Base-by-base conservation (phyloP, 1,284 basidiomycete genomes). In the Ustilago crameri region DNA sequence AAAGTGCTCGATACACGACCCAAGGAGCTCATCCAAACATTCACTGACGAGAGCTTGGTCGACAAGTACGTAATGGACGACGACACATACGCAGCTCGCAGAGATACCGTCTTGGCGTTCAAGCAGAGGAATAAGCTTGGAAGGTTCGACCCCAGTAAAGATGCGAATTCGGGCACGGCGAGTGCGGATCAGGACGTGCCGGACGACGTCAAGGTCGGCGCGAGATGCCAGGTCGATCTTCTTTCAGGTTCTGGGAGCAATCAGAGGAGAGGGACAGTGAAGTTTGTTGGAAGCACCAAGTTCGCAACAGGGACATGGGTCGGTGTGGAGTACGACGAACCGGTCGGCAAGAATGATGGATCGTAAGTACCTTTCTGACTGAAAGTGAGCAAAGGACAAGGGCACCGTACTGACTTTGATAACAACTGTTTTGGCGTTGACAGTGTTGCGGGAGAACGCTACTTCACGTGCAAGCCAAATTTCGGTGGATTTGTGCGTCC, bases 251-350 rank as follows among this genome's bases (percentile, higher is more conserved):
- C 59, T 0, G 74, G 65, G 12, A 38, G 38, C n/a, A 74, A 71
- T 17, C 54, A 87, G 53, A 90, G 93, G 75, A 87, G 93, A 24
- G 95, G 95, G 0, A 90, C 90, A 0, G 89, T 98, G 22, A 87
- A 90, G 9, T 98, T 90, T 78, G 89, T 95, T 12, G 96, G 96
- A 0, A 82, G 85, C 24, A 93, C 94, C 0, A 86, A 87, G 52
- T 96, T 98, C 79, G 89, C 89, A 10, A 62, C 32, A 3, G 84
- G 80, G 0, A 81, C 88, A 0, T 98, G 95, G 95, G 88, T 98
- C 2, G 96, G 95, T 0, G 87, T 98, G 8, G 92, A 96, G 84
- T 93, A 95, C 77, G 96, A 98, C 81, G 96, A 98, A 80, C 95
- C 96, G 1, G 87, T 93, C 12, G 95, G 95, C 12, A 97, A 95